A percentile compares a stretch with the other conserved stretches of the same genome.
Evolutionary conservation across 257 asterid species (phyloP).

Genomic region (Rehmannia glutinosa): DNA sequence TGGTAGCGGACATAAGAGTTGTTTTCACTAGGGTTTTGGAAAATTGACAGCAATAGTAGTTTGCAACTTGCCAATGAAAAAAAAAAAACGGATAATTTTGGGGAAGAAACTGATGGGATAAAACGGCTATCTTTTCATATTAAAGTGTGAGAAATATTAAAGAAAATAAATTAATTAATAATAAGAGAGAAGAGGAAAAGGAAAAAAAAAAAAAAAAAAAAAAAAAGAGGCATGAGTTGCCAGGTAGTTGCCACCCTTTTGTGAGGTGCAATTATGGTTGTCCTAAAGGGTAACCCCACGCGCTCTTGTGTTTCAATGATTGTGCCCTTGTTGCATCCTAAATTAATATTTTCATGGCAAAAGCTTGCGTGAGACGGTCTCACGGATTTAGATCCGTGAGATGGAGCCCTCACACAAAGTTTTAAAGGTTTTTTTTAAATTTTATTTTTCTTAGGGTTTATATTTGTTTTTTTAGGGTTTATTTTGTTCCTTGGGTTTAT

Average conservation of each 20-base stretch:
- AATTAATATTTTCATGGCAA: too few relatives aligned
- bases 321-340: neutral
- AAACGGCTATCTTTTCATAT: conserved; percentile 30
- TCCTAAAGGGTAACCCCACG: conserved; percentile 1
- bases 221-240: neutral
- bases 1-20: conserved; percentile 18
- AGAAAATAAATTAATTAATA: neutral
- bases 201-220: neutral
- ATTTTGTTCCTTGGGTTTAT: too few relatives aligned
- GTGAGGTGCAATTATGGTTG: conserved; percentile 22
- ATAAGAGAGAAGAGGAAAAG: neutral
- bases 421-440: too few relatives aligned
- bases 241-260: conserved; percentile 27
- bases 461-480: too few relatives aligned
- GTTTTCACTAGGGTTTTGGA: conserved; percentile 15
- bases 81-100: neutral
- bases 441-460: too few relatives aligned
- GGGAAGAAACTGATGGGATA: conserved; percentile 4
- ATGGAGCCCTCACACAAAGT: too few relatives aligned
- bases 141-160: neutral
- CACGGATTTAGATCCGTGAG: too few relatives aligned
- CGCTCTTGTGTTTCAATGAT: conserved; percentile 1
- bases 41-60: conserved; percentile 19
- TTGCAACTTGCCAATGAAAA: neutral
- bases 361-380: too few relatives aligned